phyloP scores from a whole-genome alignment of 2,329 filamentous ascomycete genomes.

The Ceratocystis alfenasii region DNA sequence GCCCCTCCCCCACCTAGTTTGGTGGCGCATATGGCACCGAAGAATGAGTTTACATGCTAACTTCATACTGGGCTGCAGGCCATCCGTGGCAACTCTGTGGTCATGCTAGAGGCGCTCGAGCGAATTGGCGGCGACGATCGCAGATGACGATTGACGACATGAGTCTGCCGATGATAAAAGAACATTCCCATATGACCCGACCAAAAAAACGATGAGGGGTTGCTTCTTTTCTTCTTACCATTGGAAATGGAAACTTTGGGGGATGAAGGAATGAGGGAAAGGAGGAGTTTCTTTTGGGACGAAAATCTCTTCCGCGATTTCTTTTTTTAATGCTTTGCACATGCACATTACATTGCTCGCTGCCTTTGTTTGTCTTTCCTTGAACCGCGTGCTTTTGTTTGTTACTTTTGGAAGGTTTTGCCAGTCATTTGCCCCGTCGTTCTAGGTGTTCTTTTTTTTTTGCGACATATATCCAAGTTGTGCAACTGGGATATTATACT shows the following conservation, averaged over 20 bases:
- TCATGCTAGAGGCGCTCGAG: slow-evolving; percentile 83
- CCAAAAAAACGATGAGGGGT: neutral
- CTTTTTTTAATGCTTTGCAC: slow-evolving; percentile 7
- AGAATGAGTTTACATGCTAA: slow-evolving; percentile 25
- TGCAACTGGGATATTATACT: neutral
- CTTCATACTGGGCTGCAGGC: slow-evolving; percentile 41
- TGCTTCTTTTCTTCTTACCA: neutral
- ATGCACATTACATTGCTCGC: neutral
- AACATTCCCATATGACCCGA: slow-evolving; percentile 6
- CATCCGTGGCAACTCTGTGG: slow-evolving; percentile 93
- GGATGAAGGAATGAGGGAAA: neutral
- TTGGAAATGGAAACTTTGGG: neutral
- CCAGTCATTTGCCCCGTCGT: neutral
- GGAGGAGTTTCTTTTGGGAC: neutral
- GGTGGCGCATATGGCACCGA: neutral
- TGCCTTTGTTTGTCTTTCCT: slow-evolving; percentile 10
- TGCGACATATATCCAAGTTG: slow-evolving; percentile 8
- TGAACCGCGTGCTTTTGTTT: neutral
- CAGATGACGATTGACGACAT: slow-evolving; percentile 29
- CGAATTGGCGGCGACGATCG: slow-evolving; percentile 53
- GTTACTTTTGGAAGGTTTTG: neutral
- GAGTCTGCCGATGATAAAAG: slow-evolving; percentile 9
- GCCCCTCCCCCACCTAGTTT: neutral
- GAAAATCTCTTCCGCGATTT: slow-evolving; percentile 1
- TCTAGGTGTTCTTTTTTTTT: slow-evolving; percentile 2